phyloP scores from a whole-genome alignment of 148 eudicot genomes.

The Cornus controversa region DNA sequence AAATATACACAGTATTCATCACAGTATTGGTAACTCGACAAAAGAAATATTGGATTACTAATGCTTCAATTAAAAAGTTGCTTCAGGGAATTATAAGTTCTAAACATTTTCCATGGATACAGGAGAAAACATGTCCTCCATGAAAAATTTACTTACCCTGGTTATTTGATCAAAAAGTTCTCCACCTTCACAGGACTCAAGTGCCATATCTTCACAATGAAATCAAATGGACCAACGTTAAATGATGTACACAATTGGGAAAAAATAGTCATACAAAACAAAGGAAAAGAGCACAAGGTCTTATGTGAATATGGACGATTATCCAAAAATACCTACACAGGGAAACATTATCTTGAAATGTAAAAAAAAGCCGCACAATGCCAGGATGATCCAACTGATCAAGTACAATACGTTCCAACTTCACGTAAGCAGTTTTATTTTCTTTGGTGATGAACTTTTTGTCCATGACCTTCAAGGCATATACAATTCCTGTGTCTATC shows the following conservation, averaged over 20 bases:
- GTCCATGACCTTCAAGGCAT: constrained; percentile 98
- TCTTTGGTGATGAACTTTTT: constrained; percentile 97
- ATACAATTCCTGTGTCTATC: constrained; percentile 83
- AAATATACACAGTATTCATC: background rate
- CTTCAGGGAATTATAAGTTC: background rate
- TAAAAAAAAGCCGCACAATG: constrained; percentile 80
- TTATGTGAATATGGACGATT: background rate
- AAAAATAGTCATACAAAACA: background rate
- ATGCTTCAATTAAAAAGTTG: background rate
- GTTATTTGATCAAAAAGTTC: constrained; percentile 98
- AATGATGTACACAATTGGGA: background rate
- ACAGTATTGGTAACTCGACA: background rate
- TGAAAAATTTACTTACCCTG: constrained; percentile 59
- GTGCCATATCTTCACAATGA: constrained; percentile 82
- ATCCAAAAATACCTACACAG: constrained; percentile 62
- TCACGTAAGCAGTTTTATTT: constrained; percentile 96
- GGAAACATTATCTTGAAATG: constrained; percentile 92
- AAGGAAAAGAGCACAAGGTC: constrained; percentile 3
- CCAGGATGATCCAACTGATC: constrained; percentile 99
- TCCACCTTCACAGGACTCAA: constrained; percentile 98
- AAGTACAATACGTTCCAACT: constrained; percentile 89
- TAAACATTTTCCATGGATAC: background rate
- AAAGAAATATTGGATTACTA: background rate
- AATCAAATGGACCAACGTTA: constrained; percentile 12
- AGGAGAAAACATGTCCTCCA: constrained; percentile 4